These are phyloP conservation scores for Penicillium sp. DNA, from an alignment of 2,329 filamentous ascomycete species.

Conservation along the genomic window DNA sequence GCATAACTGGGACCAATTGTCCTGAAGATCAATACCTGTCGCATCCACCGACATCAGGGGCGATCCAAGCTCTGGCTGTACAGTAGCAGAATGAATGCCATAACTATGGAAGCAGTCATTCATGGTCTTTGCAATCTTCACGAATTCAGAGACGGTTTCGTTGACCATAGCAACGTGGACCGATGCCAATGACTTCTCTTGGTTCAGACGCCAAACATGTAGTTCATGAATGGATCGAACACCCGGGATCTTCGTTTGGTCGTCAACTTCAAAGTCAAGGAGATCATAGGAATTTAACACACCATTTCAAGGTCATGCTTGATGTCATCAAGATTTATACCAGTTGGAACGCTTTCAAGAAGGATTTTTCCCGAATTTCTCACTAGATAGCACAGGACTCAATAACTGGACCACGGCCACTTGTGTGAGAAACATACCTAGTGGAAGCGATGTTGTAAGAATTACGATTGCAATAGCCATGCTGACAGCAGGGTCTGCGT, in stretches of 20 bases:
- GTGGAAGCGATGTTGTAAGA: background rate
- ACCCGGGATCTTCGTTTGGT: background rate
- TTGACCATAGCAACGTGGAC: constrained; percentile 67
- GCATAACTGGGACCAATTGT: background rate
- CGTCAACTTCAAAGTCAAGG: background rate
- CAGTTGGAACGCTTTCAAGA: background rate
- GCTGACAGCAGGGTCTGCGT: constrained; percentile 6
- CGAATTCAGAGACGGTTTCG: constrained; percentile 58
- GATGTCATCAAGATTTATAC: background rate
- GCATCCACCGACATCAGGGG: background rate
- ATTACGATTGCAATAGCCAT: constrained; percentile 4
- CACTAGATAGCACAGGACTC: background rate
- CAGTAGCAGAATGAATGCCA: constrained; percentile 67
- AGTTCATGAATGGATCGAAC: constrained; percentile 65
- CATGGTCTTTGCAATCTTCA: constrained; percentile 61
- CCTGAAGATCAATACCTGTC: background rate
- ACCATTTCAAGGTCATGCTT: background rate
- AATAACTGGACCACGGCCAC: background rate
- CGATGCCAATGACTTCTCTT: constrained; percentile 66
- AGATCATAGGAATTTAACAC: background rate
- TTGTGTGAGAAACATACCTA: background rate
- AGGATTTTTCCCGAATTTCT: background rate
- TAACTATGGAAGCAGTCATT: constrained; percentile 70
- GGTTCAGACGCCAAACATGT: constrained; percentile 70
- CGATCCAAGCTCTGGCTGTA: constrained; percentile 61